Conservation (phyloP, 345 rosid species). For the Kernera saxatilis region DNA sequence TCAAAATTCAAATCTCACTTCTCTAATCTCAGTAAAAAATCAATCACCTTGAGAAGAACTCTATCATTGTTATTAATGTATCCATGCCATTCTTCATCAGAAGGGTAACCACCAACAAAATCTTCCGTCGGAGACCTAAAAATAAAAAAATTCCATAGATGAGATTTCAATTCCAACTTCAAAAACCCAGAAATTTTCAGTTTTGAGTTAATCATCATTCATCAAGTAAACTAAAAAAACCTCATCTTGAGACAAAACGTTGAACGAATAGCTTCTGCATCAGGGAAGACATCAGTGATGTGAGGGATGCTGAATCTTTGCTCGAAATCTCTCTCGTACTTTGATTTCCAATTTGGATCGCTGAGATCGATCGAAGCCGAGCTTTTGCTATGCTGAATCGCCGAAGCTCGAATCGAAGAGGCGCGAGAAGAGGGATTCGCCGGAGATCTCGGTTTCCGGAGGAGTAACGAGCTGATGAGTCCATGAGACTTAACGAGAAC, state of each 20-base stretch:
- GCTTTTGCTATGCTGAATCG: not conserved
- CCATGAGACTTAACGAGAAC: slow-evolving; percentile 14
- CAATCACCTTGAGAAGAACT: slow-evolving; percentile 80
- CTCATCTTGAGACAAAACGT: slow-evolving; percentile 92
- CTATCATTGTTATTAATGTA: slow-evolving; percentile 86
- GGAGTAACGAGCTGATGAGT: slow-evolving; percentile 26
- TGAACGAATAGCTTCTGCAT: slow-evolving; percentile 60
- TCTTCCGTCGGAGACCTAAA: slow-evolving; percentile 67
- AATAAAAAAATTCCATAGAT: not conserved
- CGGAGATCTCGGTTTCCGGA: slow-evolving; percentile 25
- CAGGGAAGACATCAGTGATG: slow-evolving; percentile 64
- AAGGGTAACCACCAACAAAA: slow-evolving; percentile 74
- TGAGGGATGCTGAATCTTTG: slow-evolving; percentile 73
- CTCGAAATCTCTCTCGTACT: slow-evolving; percentile 70
- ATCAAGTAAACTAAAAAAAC: slow-evolving; percentile 29
- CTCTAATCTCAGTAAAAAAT: not conserved
- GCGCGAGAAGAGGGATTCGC: not conserved
- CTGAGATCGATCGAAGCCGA: slow-evolving; percentile 43
- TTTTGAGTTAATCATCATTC: too few species aligned
- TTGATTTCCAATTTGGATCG: slow-evolving; percentile 73
- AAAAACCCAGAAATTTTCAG: not conserved
- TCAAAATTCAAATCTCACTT: not conserved
- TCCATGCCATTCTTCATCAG: slow-evolving; percentile 96
- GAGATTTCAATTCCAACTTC: not conserved
- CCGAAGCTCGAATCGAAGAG: slow-evolving; percentile 14